Conservation (phyloP, 2,329 filamentous ascomycete species). For the Microcyclosporella mali region DNA sequence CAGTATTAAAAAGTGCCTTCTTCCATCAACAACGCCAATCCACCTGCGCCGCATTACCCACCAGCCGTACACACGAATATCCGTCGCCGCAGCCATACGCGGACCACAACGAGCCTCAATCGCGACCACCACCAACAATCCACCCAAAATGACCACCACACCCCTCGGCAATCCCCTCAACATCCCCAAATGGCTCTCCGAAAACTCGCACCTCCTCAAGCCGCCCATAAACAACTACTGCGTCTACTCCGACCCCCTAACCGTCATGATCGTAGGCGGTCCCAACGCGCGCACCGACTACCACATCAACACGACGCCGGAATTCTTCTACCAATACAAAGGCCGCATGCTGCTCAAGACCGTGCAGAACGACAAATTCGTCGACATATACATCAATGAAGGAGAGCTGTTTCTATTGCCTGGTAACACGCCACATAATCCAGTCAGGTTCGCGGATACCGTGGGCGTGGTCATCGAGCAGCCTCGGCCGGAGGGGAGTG, state of each 20-base stretch:
- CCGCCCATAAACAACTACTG: conserved; percentile 97
- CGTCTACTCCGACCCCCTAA: conserved; percentile 79
- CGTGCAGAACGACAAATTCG: conserved; percentile 66
- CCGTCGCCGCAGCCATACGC: too few relatives aligned
- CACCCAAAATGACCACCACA: background rate
- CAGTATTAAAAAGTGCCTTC: too few relatives aligned
- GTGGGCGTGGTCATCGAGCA: conserved; percentile 94
- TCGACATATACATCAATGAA: conserved; percentile 83
- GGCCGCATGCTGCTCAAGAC: conserved; percentile 92
- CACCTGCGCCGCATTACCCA: too few relatives aligned
- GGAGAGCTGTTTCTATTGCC: conserved; percentile 92
- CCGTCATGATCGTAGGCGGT: conserved; percentile 91
- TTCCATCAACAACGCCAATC: too few relatives aligned
- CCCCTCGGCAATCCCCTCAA: conserved; percentile 34
- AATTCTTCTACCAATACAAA: conserved; percentile 97
- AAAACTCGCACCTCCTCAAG: conserved; percentile 86
- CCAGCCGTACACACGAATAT: too few relatives aligned
- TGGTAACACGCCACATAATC: conserved; percentile 92
- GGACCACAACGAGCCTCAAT: too few relatives aligned
- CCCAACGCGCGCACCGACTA: conserved; percentile 96
- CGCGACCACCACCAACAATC: too few relatives aligned
- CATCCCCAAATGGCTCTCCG: conserved; percentile 59
- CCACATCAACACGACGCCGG: conserved; percentile 92
- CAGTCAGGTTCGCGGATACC: conserved; percentile 84
- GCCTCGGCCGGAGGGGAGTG: conserved; percentile 59